Base-by-base conservation (phyloP, 2,329 filamentous ascomycete genomes). In the Xylaria sp. region DNA sequence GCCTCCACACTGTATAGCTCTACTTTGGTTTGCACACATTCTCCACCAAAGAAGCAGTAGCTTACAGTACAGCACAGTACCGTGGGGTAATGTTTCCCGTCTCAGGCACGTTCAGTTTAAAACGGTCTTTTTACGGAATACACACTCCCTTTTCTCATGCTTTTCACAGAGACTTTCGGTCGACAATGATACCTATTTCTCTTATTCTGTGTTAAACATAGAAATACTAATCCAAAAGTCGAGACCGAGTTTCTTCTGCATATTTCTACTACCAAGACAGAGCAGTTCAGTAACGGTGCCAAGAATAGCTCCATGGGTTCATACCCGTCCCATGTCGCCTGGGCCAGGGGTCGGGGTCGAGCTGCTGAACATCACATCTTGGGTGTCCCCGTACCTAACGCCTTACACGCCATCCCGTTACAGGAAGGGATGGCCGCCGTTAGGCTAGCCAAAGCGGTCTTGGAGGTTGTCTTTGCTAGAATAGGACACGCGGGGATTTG, bases 401-500 rank as follows among this genome's bases (percentile, higher is more conserved):
- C 23, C 23, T 30, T 30, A 9, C 1, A 42, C 37, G 37, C 37
- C 37, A 42, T 42, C 37, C 37, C 13, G 37, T 42, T 42, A 13
- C 9, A 42, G 37, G 37, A 48, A 57, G 34, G 60, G 30, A 48
- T 44, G 56, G 55, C 46, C 44, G 30, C 55, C 55, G 49, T 58
- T 42, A 55, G 51, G 23, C 18, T 39, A 49, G 23, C 23, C 23
- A 30, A 30, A 30, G 23, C 23, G 23, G 23, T 30, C 55, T 51
- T 42, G 35, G 55, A 37, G 19, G 57, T 59, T 63, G 59, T 57
- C 61, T 5, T 5, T 6, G 5, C 23, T 57, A 51, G 57, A 63
- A 59, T 63, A 53, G 61, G 61, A 30, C 52, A 51, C 34, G 57
- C 61, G 61, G 61, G 46, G 51, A 39, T 35, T 59, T 54, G 54